Evolutionary conservation across 1,284 basidiomycete species (phyloP).

Genomic region (Trametes pubescens): DNA sequence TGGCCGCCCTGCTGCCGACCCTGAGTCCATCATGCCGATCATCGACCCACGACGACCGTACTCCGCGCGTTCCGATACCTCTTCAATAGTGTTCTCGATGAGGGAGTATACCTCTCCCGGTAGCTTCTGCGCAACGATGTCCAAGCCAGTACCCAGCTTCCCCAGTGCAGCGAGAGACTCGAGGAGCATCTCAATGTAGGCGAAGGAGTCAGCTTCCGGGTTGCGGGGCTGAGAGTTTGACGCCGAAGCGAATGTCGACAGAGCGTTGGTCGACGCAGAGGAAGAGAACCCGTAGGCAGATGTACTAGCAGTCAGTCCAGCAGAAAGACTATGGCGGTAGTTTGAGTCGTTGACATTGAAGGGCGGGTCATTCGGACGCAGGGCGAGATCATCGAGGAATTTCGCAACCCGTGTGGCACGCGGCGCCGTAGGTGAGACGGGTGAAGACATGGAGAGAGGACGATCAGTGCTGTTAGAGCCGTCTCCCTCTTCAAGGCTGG

Average conservation of each 20-base stretch:
- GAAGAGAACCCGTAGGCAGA: conserved; percentile 24
- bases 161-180: conserved; percentile 94
- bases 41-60: conserved; percentile 67
- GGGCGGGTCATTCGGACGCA: conserved; percentile 84
- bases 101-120: conserved; percentile 87
- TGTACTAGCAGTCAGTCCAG: conserved; percentile 37
- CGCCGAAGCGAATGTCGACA: conserved; percentile 31
- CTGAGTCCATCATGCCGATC: conserved; percentile 37
- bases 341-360: conserved; percentile 72
- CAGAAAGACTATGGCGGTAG: conserved; percentile 43
- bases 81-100: conserved; percentile 88
- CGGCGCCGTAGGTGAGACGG: conserved; percentile 43
- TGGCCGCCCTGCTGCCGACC: conserved; percentile 24
- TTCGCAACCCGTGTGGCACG: conserved; percentile 60
- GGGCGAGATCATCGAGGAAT: conserved; percentile 76
- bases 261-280: conserved; percentile 36
- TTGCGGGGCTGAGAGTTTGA: conserved; percentile 52
- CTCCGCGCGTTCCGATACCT: conserved; percentile 89
- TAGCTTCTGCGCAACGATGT: conserved; percentile 86
- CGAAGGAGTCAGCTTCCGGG: conserved; percentile 93
- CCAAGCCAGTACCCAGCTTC: conserved; percentile 86
- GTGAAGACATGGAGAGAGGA: conserved; percentile 39
- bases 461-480: conserved; percentile 40
- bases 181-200: conserved; percentile 93
- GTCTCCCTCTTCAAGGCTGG: conserved; percentile 64